Conservation (phyloP, 306 rosid species). For the Coriaria nepalensis region DNA sequence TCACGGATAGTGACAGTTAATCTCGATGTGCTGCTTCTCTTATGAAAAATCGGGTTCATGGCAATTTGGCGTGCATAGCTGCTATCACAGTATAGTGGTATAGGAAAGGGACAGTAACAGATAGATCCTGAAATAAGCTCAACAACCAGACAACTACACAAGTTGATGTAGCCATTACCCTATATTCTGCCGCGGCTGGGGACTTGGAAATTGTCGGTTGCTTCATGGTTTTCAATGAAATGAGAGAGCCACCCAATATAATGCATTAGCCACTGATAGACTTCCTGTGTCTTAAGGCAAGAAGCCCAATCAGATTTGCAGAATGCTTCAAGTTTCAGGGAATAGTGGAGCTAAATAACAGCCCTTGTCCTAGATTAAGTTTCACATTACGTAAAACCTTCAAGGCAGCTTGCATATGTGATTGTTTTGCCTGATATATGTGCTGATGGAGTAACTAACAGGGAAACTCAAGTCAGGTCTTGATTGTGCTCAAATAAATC, state of each 20-base stretch:
- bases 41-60: too few species aligned
- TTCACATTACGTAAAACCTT: slow-evolving; percentile 1
- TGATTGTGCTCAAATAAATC: background rate
- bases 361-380: background rate
- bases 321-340: background rate
- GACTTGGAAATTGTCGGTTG: background rate
- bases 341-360: background rate
- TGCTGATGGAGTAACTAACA: slow-evolving; percentile 1
- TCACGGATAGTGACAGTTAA: too few species aligned
- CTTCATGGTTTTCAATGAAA: background rate
- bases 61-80: too few species aligned
- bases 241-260: background rate
- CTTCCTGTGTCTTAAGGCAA: background rate
- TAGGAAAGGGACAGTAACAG: too few species aligned
- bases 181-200: background rate
- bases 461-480: background rate
- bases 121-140: background rate
- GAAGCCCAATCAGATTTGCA: background rate
- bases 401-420: slow-evolving; percentile 3
- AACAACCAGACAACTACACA: background rate
- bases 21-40: too few species aligned
- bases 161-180: background rate
- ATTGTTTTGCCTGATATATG: background rate
- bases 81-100: too few species aligned
- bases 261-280: background rate